Evolutionary conservation across 2,329 filamentous ascomycete genomes (phyloP), one percentile per base, ranked within the genome.

Genomic region (Exophiala viscosa): DNA sequence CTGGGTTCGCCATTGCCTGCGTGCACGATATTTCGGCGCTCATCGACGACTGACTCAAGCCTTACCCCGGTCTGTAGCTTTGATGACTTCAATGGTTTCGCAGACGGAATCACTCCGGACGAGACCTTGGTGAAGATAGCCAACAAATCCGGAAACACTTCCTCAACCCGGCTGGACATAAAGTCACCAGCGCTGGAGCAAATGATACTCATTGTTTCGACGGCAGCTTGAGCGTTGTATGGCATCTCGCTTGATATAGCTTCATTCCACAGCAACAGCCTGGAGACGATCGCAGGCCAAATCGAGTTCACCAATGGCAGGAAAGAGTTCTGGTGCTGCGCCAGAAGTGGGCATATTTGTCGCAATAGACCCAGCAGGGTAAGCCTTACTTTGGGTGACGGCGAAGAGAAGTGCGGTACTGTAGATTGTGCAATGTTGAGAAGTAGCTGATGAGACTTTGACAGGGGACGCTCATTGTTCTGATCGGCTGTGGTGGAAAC

Each of bases 351-450:
- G 3, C 86, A 80, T 2, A 90, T 85, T 0, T 84, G 89, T 20
- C 79, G 74, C 10, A 97, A 80, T 5, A 97, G 82, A 13, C 83
- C 80, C 8, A 99, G 81, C 3, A 99, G 78, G 0, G 86, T 88
- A 28, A 83, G 83, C 36, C 92, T 85, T 7, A 99, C 79, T 9
- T 83, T 81, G 0, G 91, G 84, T 0, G 90, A 91, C 0, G 88
- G 85, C 0, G 90, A 91, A 5, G 92, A 90, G 9, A 99, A 80
- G 69, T 96, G 93, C 66, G 96, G 86, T 65, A 96, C 91, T 4
- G 90, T 92, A 1, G 95, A 82, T 44, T 82, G 81, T 18, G 90
- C 83, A 51, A 99, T 93, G 52, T 85, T 86, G 32, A 90, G 78
- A 3, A 97, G 81, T 9, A 96, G 79, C n/a, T 77, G 77, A 68